Conservation (phyloP, 768 basidiomycete genomes). For the Rhizopogon sp. region DNA sequence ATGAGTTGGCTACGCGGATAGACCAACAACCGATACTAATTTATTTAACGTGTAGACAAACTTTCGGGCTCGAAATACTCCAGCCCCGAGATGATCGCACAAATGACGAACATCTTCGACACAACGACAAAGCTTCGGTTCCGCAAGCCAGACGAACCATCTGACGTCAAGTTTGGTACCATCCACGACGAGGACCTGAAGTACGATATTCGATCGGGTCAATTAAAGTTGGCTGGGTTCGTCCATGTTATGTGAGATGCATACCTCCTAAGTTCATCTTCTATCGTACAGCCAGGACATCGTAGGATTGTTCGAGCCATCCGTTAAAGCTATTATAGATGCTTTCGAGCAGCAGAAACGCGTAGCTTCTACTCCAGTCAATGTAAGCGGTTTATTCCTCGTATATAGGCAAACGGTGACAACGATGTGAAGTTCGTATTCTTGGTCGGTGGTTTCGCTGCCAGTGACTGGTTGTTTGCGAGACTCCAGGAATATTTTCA, state of each 20-base stretch:
- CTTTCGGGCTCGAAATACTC: constrained; percentile 26
- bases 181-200: constrained; percentile 27
- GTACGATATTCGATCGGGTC: constrained; percentile 21
- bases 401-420: too few relatives aligned
- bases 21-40: neutral
- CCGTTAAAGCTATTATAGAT: neutral
- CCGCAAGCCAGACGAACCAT: constrained; percentile 27
- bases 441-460: too few relatives aligned
- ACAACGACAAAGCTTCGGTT: constrained; percentile 34
- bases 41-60: constrained; percentile 12
- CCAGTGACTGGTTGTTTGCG: too few relatives aligned
- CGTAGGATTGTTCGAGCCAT: neutral
- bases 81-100: constrained; percentile 21
- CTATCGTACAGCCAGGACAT: neutral
- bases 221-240: too few relatives aligned
- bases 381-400: constrained; percentile 15
- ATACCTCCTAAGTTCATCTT: neutral
- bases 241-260: neutral
- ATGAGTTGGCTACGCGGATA: neutral
- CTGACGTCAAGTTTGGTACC: constrained; percentile 35
- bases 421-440: too few relatives aligned
- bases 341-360: neutral
- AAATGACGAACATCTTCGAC: constrained; percentile 30
- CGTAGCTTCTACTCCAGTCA: constrained; percentile 18
- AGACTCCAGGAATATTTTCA: too few relatives aligned